A percentile compares a stretch with the other conserved stretches of the same genome.
Evolutionary conservation across 192 early-diverging fungal species (phyloP).

Genomic region (Backusella westeae): DNA sequence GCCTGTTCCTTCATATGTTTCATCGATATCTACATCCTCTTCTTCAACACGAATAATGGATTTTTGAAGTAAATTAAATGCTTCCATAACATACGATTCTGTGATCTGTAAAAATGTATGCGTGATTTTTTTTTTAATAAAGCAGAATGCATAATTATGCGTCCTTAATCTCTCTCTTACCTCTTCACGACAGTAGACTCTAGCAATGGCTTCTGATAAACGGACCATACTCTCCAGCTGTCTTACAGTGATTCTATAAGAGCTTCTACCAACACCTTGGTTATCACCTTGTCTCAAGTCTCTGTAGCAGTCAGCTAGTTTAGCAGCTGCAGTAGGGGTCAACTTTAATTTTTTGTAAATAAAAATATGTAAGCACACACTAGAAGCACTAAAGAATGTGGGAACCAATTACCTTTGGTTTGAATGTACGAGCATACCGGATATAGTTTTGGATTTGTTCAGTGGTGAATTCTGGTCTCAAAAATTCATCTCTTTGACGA

Average conservation of each 20-base stretch:
- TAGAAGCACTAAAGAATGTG: neutral
- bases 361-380: neutral
- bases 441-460: slow-evolving; percentile 83
- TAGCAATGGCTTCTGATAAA: slow-evolving; percentile 92
- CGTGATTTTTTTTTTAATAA: neutral
- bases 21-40: slow-evolving; percentile 69
- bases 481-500: slow-evolving; percentile 59
- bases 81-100: slow-evolving; percentile 77
- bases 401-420: slow-evolving; percentile 61
- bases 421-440: slow-evolving; percentile 84
- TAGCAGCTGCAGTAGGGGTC: slow-evolving; percentile 70
- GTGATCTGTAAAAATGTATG: slow-evolving; percentile 49
- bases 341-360: slow-evolving; percentile 28
- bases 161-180: slow-evolving; percentile 27
- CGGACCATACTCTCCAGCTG: slow-evolving; percentile 97
- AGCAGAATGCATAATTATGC: neutral
- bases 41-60: slow-evolving; percentile 88
- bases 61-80: slow-evolving; percentile 76
- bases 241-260: slow-evolving; percentile 94
- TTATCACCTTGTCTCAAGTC: slow-evolving; percentile 86
- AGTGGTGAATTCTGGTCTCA: slow-evolving; percentile 70
- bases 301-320: slow-evolving; percentile 82
- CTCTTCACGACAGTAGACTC: slow-evolving; percentile 69
- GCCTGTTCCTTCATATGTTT: slow-evolving; percentile 35
- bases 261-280: slow-evolving; percentile 61